These are phyloP conservation scores for Nicotiana otophora DNA, from an alignment of 257 asterid species.

Conservation along the genomic window DNA sequence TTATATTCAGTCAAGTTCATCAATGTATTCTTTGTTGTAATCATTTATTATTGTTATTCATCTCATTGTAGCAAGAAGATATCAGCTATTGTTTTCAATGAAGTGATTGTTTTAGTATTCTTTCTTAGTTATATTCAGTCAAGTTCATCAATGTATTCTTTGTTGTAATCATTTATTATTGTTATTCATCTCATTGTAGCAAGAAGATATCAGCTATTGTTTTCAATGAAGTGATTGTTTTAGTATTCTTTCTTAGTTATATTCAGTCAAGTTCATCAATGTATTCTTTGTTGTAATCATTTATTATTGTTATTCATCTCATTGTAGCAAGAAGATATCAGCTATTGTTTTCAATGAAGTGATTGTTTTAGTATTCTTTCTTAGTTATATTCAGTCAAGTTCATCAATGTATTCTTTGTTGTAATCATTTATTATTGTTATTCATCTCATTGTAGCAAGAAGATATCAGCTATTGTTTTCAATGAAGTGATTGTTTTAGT, in stretches of 20 bases:
- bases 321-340: too few relatives aligned
- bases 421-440: background rate
- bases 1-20: constrained; percentile 5
- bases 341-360: too few relatives aligned
- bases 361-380: constrained; percentile 10
- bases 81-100: background rate
- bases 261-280: too few relatives aligned
- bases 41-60: background rate
- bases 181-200: background rate
- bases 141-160: background rate
- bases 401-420: background rate
- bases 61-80: background rate
- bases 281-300: too few relatives aligned
- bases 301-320: too few relatives aligned
- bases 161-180: background rate
- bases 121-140: constrained; percentile 6
- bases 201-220: background rate
- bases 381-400: constrained; percentile 3
- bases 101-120: constrained; percentile 9
- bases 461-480: background rate
- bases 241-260: too few relatives aligned
- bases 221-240: constrained; percentile 5
- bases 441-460: constrained; percentile 1
- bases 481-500: too few relatives aligned
- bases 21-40: background rate